Conservation (phyloP, 1,284 basidiomycete genomes). For the Rhodotorula sp. region DNA sequence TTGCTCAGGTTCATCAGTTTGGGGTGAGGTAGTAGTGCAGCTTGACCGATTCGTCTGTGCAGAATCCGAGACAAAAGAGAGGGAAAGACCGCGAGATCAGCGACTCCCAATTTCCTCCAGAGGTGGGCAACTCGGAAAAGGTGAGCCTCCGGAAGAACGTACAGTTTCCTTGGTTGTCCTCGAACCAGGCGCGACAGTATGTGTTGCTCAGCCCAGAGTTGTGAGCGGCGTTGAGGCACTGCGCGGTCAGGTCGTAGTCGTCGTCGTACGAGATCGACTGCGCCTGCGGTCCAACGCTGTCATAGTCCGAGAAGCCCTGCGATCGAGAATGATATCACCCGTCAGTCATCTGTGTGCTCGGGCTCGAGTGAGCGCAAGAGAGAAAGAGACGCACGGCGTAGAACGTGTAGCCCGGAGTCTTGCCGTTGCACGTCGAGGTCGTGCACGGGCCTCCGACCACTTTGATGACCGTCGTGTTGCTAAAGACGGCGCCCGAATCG, state of each 20-base stretch:
- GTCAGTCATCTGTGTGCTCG: too few relatives aligned
- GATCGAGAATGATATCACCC: too few relatives aligned
- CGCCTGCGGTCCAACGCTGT: not conserved
- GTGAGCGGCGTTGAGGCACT: not conserved
- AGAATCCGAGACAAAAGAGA: not conserved
- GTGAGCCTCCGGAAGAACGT: not conserved
- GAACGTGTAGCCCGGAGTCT: not conserved
- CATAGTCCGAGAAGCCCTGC: not conserved
- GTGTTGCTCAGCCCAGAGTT: not conserved
- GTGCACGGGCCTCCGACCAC: not conserved
- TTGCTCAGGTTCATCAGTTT: not conserved
- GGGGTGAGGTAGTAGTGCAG: not conserved
- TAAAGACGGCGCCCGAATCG: not conserved
- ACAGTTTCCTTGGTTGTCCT: not conserved
- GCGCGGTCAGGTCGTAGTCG: slow-evolving; percentile 1
- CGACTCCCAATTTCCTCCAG: too few relatives aligned
- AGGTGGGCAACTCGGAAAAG: too few relatives aligned
- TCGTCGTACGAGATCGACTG: not conserved
- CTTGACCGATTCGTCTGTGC: not conserved
- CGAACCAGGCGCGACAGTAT: not conserved
- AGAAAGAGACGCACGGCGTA: not conserved
- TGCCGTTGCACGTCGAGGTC: not conserved
- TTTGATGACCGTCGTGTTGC: not conserved
- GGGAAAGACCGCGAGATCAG: too few relatives aligned
- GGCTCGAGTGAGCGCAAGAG: not conserved